Percentiles rank a stretch among this genome's conserved stretches.
Evolutionary conservation across 164 flowering plant genomes (phyloP).

Genomic region (Stephania japonica): DNA sequence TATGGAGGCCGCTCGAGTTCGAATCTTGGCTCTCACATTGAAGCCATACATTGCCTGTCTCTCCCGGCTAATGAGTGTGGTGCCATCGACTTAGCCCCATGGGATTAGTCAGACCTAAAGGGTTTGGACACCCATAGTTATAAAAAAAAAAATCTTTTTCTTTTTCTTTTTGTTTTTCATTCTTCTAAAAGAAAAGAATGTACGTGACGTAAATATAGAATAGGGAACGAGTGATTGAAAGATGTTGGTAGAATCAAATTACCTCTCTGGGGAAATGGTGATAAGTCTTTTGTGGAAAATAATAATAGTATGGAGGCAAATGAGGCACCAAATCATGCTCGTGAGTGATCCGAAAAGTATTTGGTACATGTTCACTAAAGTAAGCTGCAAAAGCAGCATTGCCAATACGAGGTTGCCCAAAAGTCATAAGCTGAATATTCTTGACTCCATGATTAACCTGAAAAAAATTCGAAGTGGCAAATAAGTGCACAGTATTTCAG

Average conservation of each 20-base stretch:
- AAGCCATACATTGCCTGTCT: too few species aligned
- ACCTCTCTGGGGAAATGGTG: constrained; percentile 99
- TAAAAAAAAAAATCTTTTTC: too few species aligned
- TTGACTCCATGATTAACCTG: constrained; percentile 59
- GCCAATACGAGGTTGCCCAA: constrained; percentile 98
- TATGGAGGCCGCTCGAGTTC: too few species aligned
- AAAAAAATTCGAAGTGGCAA: constrained; percentile 7
- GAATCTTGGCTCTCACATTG: too few species aligned
- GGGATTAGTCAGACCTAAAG: too few species aligned
- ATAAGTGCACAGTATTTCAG: neutral
- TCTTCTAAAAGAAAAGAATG: neutral
- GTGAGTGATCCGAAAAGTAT: constrained; percentile 70
- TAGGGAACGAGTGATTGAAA: neutral
- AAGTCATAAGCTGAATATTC: constrained; percentile 75
- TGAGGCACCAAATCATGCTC: constrained; percentile 94
- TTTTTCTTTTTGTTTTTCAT: neutral
- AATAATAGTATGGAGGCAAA: constrained; percentile 80
- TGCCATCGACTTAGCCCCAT: too few species aligned
- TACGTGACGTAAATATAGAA: neutral
- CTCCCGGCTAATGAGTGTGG: too few species aligned
- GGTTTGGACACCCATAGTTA: too few species aligned
- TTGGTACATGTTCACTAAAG: constrained; percentile 61
- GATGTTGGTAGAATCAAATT: constrained; percentile 14
- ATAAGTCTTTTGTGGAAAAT: constrained; percentile 81
- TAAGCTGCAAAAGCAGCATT: constrained; percentile 85